Conservation (phyloP, 345 rosid genomes). For the Nephelium lappaceum region DNA sequence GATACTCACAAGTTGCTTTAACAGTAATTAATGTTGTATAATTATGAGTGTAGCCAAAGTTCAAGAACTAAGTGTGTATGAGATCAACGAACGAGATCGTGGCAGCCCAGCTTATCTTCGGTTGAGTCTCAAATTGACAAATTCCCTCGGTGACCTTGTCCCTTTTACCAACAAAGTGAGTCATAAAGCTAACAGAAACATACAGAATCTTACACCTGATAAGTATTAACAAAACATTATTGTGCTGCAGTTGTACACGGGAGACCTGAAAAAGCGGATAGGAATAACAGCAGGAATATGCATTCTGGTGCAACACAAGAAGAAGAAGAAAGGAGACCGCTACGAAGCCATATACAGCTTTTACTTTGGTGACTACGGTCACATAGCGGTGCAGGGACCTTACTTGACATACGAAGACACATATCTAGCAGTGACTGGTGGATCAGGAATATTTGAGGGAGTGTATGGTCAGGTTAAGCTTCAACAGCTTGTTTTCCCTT, state of each 20-base stretch:
- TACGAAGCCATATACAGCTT: conserved; percentile 60
- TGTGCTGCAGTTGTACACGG: conserved; percentile 36
- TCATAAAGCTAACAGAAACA: too few relatives aligned
- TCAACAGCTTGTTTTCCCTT: conserved; percentile 54
- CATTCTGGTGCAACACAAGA: conserved; percentile 41
- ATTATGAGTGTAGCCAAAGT: conserved; percentile 29
- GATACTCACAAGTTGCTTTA: too few relatives aligned
- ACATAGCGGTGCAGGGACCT: conserved; percentile 51
- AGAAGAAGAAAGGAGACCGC: conserved; percentile 49
- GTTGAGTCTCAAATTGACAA: conserved; percentile 24
- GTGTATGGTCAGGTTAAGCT: conserved; percentile 57
- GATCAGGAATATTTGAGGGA: conserved; percentile 55
- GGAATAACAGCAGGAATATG: conserved; percentile 58
- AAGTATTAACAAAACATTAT: too few relatives aligned
- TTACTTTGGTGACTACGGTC: conserved; percentile 62
- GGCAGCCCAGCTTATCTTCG: conserved; percentile 51
- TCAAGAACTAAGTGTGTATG: conserved; percentile 54
- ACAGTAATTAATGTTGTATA: neutral
- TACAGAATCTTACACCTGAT: too few relatives aligned
- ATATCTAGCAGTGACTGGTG: conserved; percentile 49
- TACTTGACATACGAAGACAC: conserved; percentile 54
- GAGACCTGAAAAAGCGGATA: conserved; percentile 50
- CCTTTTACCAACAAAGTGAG: conserved; percentile 49
- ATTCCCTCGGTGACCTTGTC: conserved; percentile 51
- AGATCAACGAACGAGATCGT: conserved; percentile 56